phyloP scores from a whole-genome alignment of 352 stramenopile species.

The Pythium phragmitis region DNA sequence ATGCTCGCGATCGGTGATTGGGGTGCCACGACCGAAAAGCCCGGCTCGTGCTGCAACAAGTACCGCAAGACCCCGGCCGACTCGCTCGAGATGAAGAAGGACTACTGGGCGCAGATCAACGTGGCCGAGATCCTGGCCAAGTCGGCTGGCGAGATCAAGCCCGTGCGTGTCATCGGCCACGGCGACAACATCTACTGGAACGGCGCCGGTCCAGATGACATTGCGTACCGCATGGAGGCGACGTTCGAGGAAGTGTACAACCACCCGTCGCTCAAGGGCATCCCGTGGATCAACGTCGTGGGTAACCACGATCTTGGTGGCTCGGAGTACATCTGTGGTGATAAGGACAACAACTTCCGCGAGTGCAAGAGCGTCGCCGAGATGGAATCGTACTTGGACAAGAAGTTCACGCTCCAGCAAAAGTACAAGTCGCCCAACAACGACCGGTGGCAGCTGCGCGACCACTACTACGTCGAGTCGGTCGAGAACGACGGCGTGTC shows the following conservation, averaged over 20 bases:
- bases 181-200: slow-evolving; percentile 91
- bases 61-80: slow-evolving; percentile 80
- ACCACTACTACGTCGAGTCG: slow-evolving; percentile 86
- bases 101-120: slow-evolving; percentile 87
- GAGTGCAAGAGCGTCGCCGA: slow-evolving; percentile 71
- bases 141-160: slow-evolving; percentile 68
- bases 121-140: slow-evolving; percentile 76
- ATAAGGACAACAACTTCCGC: slow-evolving; percentile 86
- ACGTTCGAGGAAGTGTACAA: slow-evolving; percentile 88
- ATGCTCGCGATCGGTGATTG: slow-evolving; percentile 88
- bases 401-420: slow-evolving; percentile 79
- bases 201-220: slow-evolving; percentile 71
- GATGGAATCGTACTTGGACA: slow-evolving; percentile 77
- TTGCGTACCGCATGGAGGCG: slow-evolving; percentile 78
- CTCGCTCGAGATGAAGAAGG: slow-evolving; percentile 84
- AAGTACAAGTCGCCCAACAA: slow-evolving; percentile 80
- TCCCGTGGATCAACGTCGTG: slow-evolving; percentile 86
- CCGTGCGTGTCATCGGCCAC: slow-evolving; percentile 70
- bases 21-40: slow-evolving; percentile 84
- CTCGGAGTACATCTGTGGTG: slow-evolving; percentile 82
- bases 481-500: slow-evolving; percentile 78
- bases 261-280: slow-evolving; percentile 62
- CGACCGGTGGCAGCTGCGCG: slow-evolving; percentile 75
- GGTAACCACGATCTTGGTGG: slow-evolving; percentile 88
- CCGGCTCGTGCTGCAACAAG: slow-evolving; percentile 87